These are phyloP conservation scores for Tephrocybe sp. DNA, from an alignment of 768 basidiomycete genomes.

Conservation along the genomic window DNA sequence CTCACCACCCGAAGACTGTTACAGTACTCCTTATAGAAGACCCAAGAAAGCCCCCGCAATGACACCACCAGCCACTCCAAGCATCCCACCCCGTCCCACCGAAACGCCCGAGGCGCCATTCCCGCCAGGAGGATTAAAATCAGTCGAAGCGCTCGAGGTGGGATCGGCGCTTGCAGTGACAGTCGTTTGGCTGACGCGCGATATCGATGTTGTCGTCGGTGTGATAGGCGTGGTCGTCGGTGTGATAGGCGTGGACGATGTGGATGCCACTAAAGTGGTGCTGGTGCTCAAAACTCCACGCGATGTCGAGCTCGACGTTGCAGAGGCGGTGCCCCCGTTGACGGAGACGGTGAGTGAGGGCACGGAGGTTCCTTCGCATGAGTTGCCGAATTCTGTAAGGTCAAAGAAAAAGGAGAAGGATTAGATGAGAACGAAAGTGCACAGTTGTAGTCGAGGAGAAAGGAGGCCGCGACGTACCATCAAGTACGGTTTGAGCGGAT, in stretches of 20 bases:
- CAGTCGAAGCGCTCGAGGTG: neutral
- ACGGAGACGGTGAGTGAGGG: neutral
- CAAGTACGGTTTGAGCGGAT: conserved; percentile 22
- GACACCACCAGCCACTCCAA: neutral
- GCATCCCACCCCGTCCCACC: neutral
- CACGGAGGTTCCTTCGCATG: neutral
- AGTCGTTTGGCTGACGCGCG: neutral
- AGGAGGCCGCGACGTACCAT: conserved; percentile 19
- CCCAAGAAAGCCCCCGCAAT: neutral
- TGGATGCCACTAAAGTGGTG: neutral
- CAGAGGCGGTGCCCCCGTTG: neutral
- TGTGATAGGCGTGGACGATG: neutral
- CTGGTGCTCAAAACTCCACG: too few relatives aligned
- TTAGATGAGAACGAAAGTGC: too few relatives aligned
- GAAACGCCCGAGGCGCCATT: neutral
- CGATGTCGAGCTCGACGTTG: neutral
- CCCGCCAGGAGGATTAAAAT: neutral
- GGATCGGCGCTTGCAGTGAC: neutral
- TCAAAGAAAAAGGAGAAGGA: neutral
- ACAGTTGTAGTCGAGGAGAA: neutral
- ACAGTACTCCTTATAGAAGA: neutral
- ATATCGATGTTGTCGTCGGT: neutral
- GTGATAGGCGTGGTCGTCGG: neutral
- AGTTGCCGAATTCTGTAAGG: neutral
- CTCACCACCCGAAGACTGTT: too few relatives aligned